These are phyloP conservation scores for Xylaria intraflava DNA, from an alignment of 495 filamentous ascomycete species.

Conservation along the genomic window DNA sequence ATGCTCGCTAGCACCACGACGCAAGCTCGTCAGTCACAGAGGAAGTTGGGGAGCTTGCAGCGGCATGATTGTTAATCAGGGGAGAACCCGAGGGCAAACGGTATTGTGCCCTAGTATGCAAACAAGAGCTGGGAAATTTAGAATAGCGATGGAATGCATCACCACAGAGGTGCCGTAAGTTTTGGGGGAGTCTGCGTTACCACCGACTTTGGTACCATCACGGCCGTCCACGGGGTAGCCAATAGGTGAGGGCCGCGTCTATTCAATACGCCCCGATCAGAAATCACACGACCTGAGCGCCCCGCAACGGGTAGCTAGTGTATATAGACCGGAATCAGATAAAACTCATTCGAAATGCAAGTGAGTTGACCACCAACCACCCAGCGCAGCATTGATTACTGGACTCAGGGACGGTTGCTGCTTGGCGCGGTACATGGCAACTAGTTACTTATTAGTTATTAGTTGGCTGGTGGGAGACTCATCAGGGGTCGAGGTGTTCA, in stretches of 20 bases:
- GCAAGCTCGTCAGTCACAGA: too few species aligned
- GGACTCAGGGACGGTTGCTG: not conserved
- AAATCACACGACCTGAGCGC: conserved; percentile 3
- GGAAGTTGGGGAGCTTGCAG: too few species aligned
- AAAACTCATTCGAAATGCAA: not conserved
- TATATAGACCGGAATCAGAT: conserved; percentile 1
- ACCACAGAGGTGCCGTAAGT: not conserved
- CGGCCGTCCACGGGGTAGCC: not conserved
- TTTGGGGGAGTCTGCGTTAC: not conserved
- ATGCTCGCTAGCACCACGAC: too few species aligned
- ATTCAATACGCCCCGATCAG: not conserved
- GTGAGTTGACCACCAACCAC: too few species aligned
- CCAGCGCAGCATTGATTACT: not conserved
- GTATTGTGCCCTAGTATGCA: too few species aligned
- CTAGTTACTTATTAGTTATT: too few species aligned
- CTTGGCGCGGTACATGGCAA: not conserved
- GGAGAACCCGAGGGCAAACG: too few species aligned
- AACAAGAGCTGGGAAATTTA: not conserved
- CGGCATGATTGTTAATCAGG: too few species aligned
- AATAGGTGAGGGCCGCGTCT: conserved; percentile 1
- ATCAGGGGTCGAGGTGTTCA: not conserved
- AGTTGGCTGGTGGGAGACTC: not conserved
- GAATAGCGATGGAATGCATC: not conserved
- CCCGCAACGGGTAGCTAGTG: conserved; percentile 4
- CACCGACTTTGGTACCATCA: not conserved